Conservation (phyloP, 1,139 yeast species). For the Scheffersomyces titani region DNA sequence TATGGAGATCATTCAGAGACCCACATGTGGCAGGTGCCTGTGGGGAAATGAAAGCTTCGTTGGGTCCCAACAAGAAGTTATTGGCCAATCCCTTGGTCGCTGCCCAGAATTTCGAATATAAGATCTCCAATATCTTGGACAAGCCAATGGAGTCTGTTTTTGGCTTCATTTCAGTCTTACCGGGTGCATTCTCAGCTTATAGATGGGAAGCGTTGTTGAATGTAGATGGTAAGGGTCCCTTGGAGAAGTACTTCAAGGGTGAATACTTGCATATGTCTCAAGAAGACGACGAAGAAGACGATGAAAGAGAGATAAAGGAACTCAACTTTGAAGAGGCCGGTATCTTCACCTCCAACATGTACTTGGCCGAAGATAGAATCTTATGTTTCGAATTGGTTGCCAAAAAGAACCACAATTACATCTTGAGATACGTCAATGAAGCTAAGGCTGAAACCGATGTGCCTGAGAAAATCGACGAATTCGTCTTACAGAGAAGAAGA, state of each 20-base stretch:
- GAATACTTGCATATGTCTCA: conserved; percentile 64
- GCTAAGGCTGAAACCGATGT: conserved; percentile 87
- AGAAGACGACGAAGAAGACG: conserved; percentile 36
- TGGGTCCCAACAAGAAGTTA: conserved; percentile 57
- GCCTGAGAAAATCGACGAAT: conserved; percentile 71
- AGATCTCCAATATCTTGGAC: conserved; percentile 78
- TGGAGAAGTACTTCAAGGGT: conserved; percentile 78
- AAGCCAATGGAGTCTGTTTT: conserved; percentile 83
- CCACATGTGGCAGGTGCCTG: conserved; percentile 85
- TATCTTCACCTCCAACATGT: conserved; percentile 80
- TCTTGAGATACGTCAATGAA: conserved; percentile 69
- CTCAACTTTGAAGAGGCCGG: conserved; percentile 54
- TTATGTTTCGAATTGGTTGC: conserved; percentile 82
- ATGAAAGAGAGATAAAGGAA: conserved; percentile 44
- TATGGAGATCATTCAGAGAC: conserved; percentile 77
- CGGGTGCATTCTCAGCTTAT: conserved; percentile 88
- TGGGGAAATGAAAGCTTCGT: conserved; percentile 75
- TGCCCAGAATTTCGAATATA: conserved; percentile 83
- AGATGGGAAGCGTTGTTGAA: conserved; percentile 70
- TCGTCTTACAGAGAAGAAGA: conserved; percentile 76
- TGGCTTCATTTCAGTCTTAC: conserved; percentile 80
- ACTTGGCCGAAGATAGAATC: conserved; percentile 82
- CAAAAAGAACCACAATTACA: conserved; percentile 60
- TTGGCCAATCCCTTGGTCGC: conserved; percentile 76
- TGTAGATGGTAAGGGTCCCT: conserved; percentile 66